These are phyloP conservation scores for Penicillium cataractarum DNA, from an alignment of 495 filamentous ascomycete genomes.

Conservation along the genomic window DNA sequence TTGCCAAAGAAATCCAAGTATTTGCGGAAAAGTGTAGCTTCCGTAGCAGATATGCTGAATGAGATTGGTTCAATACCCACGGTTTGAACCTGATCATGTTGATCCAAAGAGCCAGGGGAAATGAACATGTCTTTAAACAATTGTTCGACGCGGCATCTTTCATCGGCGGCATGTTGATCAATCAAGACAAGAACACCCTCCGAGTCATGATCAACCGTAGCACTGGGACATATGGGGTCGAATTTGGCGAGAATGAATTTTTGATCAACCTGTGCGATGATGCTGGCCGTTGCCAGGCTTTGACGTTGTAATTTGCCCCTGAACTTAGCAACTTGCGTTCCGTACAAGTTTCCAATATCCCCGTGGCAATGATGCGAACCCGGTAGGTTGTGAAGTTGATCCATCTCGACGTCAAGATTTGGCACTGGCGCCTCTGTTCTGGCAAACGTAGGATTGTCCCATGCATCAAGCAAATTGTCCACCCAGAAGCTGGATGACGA, in stretches of 20 bases:
- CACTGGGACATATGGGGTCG: slow-evolving; percentile 4
- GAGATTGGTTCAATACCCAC: slow-evolving; percentile 54
- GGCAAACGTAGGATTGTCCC: slow-evolving; percentile 67
- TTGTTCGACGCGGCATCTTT: slow-evolving; percentile 78
- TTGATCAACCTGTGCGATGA: slow-evolving; percentile 82
- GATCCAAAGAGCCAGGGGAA: neutral
- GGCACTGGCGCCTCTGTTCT: slow-evolving; percentile 55
- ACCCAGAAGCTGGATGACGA: slow-evolving; percentile 35
- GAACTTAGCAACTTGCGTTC: slow-evolving; percentile 32
- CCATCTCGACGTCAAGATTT: slow-evolving; percentile 23
- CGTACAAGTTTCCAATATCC: slow-evolving; percentile 17
- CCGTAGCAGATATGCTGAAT: slow-evolving; percentile 63
- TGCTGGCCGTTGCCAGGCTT: slow-evolving; percentile 60
- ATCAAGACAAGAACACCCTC: slow-evolving; percentile 66
- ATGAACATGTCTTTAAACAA: slow-evolving; percentile 58
- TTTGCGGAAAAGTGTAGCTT: slow-evolving; percentile 57
- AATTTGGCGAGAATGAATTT: slow-evolving; percentile 86
- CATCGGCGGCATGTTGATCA: slow-evolving; percentile 95
- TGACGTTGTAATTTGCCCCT: slow-evolving; percentile 66
- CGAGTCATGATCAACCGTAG: neutral
- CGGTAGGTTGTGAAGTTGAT: neutral
- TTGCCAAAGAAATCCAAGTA: slow-evolving; percentile 59
- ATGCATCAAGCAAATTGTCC: slow-evolving; percentile 44
- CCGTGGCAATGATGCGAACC: slow-evolving; percentile 17
- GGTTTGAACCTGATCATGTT: slow-evolving; percentile 25